Evolutionary conservation across 768 basidiomycete genomes (phyloP).

Genomic region (Macrolepiota albuminosa): DNA sequence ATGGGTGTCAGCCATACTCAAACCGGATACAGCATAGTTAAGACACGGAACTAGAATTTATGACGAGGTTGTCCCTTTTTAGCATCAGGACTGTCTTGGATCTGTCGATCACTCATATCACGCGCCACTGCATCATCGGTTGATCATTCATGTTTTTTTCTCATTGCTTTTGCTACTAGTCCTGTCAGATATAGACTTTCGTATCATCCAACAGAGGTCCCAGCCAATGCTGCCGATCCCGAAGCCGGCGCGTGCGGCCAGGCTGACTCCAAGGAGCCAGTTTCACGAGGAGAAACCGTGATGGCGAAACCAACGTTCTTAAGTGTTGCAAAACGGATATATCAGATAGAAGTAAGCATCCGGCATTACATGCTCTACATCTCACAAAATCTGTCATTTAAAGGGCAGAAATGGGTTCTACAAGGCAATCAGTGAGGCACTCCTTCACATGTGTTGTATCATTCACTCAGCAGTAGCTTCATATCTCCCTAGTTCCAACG

Average conservation of each 20-base stretch:
- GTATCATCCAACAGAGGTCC: too few species aligned
- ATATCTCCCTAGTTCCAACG: too few species aligned
- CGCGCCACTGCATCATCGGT: too few species aligned
- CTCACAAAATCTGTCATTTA: not conserved
- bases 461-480: too few species aligned
- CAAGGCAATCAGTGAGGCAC: constrained; percentile 14
- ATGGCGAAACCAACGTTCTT: constrained; percentile 7
- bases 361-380: not conserved
- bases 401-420: constrained; percentile 15
- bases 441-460: too few species aligned
- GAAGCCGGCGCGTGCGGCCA: not conserved
- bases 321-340: constrained; percentile 8
- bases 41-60: constrained; percentile 4
- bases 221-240: too few species aligned
- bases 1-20: constrained; percentile 9
- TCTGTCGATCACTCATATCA: too few species aligned
- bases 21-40: not conserved
- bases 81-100: too few species aligned
- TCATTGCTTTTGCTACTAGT: too few species aligned
- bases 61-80: not conserved
- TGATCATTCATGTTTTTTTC: too few species aligned
- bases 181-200: too few species aligned
- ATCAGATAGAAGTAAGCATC: too few species aligned
- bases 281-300: not conserved
- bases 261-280: not conserved